Base-by-base conservation (phyloP, 2,329 filamentous ascomycete species). In the Elsinoe perseae region DNA sequence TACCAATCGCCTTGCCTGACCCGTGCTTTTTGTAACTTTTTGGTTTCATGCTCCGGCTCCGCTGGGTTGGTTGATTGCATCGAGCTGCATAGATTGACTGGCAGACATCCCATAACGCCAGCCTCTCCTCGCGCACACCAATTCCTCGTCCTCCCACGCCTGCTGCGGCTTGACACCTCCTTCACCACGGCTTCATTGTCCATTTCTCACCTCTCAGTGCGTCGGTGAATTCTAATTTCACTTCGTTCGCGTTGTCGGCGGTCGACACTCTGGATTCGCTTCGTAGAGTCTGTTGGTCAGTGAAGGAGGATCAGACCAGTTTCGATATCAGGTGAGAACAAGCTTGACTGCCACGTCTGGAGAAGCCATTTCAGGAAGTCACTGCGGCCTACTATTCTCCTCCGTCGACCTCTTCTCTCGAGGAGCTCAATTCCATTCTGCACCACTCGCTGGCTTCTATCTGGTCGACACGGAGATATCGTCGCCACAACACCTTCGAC, bases 371-470 rank as follows among this genome's bases (percentile, higher is more conserved):
- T 48, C 43, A 27, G 23, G 43, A 48, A 48, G 50, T 66, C 67
- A 21, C 38, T 42, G 38, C 18, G 4, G 38, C 21, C 28, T 42
- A 18, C 14, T 18, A 23, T 8, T 42, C 16, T 42, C n/a, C 20
- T 18, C 10, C n/a, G 38, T 42, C 38, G 16, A 18, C 28, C 28
- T 6, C 10, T 10, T 6, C 5, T 5, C 28, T 30, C 28, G 28
- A 30, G 6, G 10, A 30, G 28, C 5, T 6, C 3, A 42, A 42
- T 42, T 8, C 38, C 10, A 42, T 10, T n/a, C 65, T 65, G 59
- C 67, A 68, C 61, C n/a, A n/a, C n/a, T 68, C 66, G 38, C 59
- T 57, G 59, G 64, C 63, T 67, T 68, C 60, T 68, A 63, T 53
- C 60, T 61, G 14, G 43, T 16, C n/a, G n/a, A 27, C 21, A 7